A percentile compares a stretch with the other conserved stretches of the same genome.
Evolutionary conservation across 768 basidiomycete genomes (phyloP).

Genomic region (Dioszegia hungarica): DNA sequence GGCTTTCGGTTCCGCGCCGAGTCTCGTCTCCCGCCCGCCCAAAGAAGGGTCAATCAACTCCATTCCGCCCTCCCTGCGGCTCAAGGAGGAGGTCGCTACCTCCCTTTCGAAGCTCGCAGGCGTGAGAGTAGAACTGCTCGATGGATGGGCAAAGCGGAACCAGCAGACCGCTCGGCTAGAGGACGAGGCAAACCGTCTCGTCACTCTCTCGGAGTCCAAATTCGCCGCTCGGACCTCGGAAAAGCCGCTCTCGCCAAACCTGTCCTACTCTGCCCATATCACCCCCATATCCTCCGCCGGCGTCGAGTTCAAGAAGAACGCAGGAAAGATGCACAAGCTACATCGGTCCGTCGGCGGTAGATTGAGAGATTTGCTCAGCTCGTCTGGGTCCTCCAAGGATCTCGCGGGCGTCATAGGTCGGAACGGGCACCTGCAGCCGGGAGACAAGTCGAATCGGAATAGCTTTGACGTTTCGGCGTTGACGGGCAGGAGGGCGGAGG

Average conservation of each 20-base stretch:
- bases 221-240: neutral
- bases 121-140: conserved; percentile 20
- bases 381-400: conserved; percentile 13
- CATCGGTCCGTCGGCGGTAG: conserved; percentile 36
- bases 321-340: conserved; percentile 32
- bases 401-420: neutral
- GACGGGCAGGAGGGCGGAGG: neutral
- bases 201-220: conserved; percentile 9
- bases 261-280: neutral
- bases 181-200: conserved; percentile 10
- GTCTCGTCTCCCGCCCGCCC: neutral
- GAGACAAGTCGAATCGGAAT: neutral
- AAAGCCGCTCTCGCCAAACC: neutral
- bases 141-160: conserved; percentile 30
- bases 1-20: conserved; percentile 7
- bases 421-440: neutral
- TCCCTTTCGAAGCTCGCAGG: conserved; percentile 20
- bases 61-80: neutral
- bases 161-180: conserved; percentile 25
- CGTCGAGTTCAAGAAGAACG: conserved; percentile 23
- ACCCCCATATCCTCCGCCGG: conserved; percentile 19
- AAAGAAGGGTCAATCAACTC: neutral
- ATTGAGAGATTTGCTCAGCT: conserved; percentile 28
- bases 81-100: conserved; percentile 19
- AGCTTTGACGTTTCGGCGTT: conserved; percentile 5